Percentiles rank a stretch among this genome's conserved stretches.
Conservation (phyloP, 2,329 filamentous ascomycete species). For the Aspergillus glaucus region DNA sequence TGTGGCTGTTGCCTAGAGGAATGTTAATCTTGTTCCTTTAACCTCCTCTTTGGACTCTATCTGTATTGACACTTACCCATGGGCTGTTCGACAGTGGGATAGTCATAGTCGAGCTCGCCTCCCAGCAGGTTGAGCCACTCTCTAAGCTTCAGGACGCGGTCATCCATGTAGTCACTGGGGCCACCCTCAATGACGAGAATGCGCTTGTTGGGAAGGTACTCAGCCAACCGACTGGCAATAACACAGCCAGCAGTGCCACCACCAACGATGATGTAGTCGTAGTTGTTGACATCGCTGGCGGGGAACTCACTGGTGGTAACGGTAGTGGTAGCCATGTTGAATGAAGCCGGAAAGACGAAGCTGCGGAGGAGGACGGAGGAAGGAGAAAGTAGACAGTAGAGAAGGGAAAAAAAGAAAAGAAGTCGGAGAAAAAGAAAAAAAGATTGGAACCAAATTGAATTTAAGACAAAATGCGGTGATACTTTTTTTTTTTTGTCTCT, state of each 20-base stretch:
- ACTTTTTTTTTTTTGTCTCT: slow-evolving; percentile 3
- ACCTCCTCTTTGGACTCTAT: neutral
- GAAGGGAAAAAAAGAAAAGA: slow-evolving; percentile 6
- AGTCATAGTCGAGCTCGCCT: slow-evolving; percentile 86
- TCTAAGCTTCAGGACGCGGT: slow-evolving; percentile 77
- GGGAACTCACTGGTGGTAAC: slow-evolving; percentile 56
- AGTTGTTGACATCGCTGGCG: slow-evolving; percentile 58
- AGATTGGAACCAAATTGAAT: slow-evolving; percentile 1
- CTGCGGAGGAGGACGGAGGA: neutral
- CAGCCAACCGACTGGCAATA: slow-evolving; percentile 69
- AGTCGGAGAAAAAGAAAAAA: slow-evolving; percentile 4
- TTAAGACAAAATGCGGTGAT: slow-evolving; percentile 6
- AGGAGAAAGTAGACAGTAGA: slow-evolving; percentile 5
- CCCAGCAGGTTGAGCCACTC: slow-evolving; percentile 82
- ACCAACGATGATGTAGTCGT: slow-evolving; percentile 80
- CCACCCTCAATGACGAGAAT: slow-evolving; percentile 82
- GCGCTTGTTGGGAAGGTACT: slow-evolving; percentile 76
- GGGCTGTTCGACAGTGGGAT: slow-evolving; percentile 81
- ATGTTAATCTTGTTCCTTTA: neutral
- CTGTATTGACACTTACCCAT: slow-evolving; percentile 48
- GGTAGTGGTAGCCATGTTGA: slow-evolving; percentile 48
- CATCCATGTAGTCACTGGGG: slow-evolving; percentile 82
- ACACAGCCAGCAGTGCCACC: slow-evolving; percentile 84
- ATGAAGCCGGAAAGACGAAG: slow-evolving; percentile 4
- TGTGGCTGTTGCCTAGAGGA: slow-evolving; percentile 71